Conservation (phyloP, 768 basidiomycete genomes). For the Leccinum olivaceopallidum region DNA sequence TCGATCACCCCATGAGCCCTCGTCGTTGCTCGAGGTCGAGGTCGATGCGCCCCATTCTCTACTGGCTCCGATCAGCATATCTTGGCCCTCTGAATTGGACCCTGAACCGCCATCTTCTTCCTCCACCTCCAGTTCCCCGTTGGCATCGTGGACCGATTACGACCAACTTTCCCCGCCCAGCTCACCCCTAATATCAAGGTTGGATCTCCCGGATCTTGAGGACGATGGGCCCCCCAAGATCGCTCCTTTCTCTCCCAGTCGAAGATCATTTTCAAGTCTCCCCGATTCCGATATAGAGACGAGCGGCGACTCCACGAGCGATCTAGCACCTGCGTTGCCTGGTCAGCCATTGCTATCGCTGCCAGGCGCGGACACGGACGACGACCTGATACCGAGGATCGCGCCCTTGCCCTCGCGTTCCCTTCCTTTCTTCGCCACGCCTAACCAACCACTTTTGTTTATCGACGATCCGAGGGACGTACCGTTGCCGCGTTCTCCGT, state of each 20-base stretch:
- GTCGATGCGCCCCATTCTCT: slow-evolving; percentile 17
- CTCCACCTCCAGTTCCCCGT: slow-evolving; percentile 14
- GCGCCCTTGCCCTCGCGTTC: slow-evolving; percentile 8
- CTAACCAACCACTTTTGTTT: slow-evolving; percentile 38
- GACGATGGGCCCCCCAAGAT: slow-evolving; percentile 24
- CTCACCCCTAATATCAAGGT: slow-evolving; percentile 34
- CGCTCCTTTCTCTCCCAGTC: slow-evolving; percentile 30
- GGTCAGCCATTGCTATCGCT: slow-evolving; percentile 36
- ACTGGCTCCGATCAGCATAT: slow-evolving; percentile 26
- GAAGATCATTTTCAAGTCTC: slow-evolving; percentile 28
- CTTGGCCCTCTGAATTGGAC: slow-evolving; percentile 22
- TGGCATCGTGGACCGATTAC: slow-evolving; percentile 25
- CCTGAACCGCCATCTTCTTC: slow-evolving; percentile 13
- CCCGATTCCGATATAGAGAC: slow-evolving; percentile 33
- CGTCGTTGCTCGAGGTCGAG: slow-evolving; percentile 30
- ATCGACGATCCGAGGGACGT: slow-evolving; percentile 43
- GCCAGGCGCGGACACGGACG: slow-evolving; percentile 45
- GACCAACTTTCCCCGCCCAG: slow-evolving; percentile 24
- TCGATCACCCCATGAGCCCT: slow-evolving; percentile 15
- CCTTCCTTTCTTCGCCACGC: slow-evolving; percentile 15
- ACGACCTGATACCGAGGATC: slow-evolving; percentile 39
- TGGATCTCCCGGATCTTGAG: slow-evolving; percentile 34
- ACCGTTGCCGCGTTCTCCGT: slow-evolving; percentile 42
- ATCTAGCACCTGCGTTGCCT: slow-evolving; percentile 19
- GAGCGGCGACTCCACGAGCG: slow-evolving; percentile 15